Percentiles rank a stretch among this genome's conserved stretches.
These are phyloP conservation scores for Zoysia matrella DNA, from an alignment of 202 grass and related monocot species.

Conservation along the genomic window DNA sequence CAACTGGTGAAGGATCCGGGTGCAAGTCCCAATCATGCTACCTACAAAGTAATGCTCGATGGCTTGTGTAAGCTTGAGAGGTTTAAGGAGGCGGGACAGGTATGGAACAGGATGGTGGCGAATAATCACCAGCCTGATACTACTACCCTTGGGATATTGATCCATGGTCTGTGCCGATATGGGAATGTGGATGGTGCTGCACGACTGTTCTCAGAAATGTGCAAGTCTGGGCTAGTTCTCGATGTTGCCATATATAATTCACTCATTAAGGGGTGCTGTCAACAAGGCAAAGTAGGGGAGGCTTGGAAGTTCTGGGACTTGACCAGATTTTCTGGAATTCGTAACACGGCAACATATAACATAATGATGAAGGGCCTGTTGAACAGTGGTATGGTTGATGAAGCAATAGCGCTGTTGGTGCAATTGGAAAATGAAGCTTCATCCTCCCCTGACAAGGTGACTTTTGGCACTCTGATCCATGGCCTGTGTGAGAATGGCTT, in stretches of 20 bases:
- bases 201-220: slow-evolving; percentile 72
- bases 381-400: slow-evolving; percentile 60
- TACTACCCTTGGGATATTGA: slow-evolving; percentile 73
- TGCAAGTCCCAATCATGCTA: slow-evolving; percentile 57
- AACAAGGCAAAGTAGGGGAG: slow-evolving; percentile 50
- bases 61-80: slow-evolving; percentile 78
- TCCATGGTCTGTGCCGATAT: slow-evolving; percentile 71
- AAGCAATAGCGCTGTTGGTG: slow-evolving; percentile 57
- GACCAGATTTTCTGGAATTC: slow-evolving; percentile 39
- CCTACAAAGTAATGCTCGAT: slow-evolving; percentile 88
- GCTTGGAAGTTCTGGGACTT: slow-evolving; percentile 70
- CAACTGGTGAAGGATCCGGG: slow-evolving; percentile 54
- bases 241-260: slow-evolving; percentile 76
- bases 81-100: slow-evolving; percentile 61
- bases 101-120: slow-evolving; percentile 78
- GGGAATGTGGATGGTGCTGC: slow-evolving; percentile 67
- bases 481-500: slow-evolving; percentile 88
- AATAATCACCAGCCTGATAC: slow-evolving; percentile 69
- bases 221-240: slow-evolving; percentile 67
- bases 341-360: slow-evolving; percentile 70
- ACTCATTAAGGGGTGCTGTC: slow-evolving; percentile 71
- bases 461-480: slow-evolving; percentile 80
- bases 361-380: slow-evolving; percentile 77
- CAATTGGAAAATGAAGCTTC: slow-evolving; percentile 57
- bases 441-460: slow-evolving; percentile 66